phyloP scores from a whole-genome alignment of 1,284 basidiomycete genomes.

The Agaricales sp. region DNA sequence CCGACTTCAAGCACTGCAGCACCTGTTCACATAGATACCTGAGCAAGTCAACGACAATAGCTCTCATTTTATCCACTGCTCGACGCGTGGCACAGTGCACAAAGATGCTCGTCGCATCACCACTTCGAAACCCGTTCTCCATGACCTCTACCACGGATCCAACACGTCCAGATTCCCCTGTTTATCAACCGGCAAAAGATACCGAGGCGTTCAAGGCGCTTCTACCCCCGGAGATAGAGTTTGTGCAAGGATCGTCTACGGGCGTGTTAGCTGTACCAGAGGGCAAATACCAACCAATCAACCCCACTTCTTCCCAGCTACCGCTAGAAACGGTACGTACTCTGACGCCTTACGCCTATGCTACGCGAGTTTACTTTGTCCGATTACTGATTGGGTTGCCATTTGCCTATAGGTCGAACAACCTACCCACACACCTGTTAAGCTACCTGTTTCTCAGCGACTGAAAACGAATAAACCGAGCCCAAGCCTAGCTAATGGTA shows the following conservation, averaged over 20 bases:
- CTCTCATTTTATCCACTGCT: not conserved
- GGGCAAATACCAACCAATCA: constrained; percentile 71
- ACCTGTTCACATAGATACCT: not conserved
- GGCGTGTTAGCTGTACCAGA: constrained; percentile 57
- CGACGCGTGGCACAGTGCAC: not conserved
- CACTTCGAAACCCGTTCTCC: not conserved
- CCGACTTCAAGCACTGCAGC: not conserved
- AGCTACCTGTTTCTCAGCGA: constrained; percentile 3
- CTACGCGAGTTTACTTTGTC: too few relatives aligned
- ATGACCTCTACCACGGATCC: not conserved
- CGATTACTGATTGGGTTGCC: too few relatives aligned
- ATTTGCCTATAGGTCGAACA: constrained; percentile 4
- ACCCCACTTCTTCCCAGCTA: constrained; percentile 35
- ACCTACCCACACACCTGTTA: constrained; percentile 9
- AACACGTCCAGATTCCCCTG: not conserved
- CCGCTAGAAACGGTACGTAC: constrained; percentile 26
- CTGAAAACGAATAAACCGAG: not conserved
- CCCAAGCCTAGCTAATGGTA: not conserved
- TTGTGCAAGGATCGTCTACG: constrained; percentile 71
- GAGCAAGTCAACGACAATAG: too few relatives aligned
- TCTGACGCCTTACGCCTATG: too few relatives aligned
- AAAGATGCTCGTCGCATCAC: not conserved
- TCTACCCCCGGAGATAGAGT: constrained; percentile 66
- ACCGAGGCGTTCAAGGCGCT: constrained; percentile 64
- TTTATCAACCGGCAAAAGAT: constrained; percentile 51